These are phyloP conservation scores for Podaxis pistillaris DNA, from an alignment of 768 basidiomycete genomes.

Conservation along the genomic window DNA sequence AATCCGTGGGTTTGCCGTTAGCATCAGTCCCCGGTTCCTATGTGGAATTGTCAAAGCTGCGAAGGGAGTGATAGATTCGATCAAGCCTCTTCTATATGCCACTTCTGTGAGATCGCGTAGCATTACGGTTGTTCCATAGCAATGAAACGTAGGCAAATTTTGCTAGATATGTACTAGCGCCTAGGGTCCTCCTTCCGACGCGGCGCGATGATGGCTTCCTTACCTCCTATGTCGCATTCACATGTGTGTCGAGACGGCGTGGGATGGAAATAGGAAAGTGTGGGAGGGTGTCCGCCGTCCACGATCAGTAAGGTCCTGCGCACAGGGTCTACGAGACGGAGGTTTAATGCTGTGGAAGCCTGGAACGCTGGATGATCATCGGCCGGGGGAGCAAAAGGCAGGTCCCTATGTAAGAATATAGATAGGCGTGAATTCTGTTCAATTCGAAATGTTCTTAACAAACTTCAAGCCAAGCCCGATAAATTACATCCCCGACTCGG, in stretches of 20 bases:
- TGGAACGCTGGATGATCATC: neutral
- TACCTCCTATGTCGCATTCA: neutral
- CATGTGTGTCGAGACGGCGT: neutral
- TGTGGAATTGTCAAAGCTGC: neutral
- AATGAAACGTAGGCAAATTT: constrained; percentile 5
- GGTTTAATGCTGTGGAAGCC: neutral
- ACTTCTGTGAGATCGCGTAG: neutral
- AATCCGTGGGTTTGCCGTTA: neutral
- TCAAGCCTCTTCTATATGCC: neutral
- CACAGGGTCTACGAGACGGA: neutral
- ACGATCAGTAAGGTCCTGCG: neutral
- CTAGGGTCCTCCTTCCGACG: neutral
- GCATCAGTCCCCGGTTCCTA: neutral
- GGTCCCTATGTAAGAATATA: neutral
- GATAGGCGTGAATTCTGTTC: neutral
- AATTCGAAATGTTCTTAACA: neutral
- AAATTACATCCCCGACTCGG: neutral
- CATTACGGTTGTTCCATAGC: neutral
- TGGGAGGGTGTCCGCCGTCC: neutral
- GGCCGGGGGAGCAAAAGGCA: neutral
- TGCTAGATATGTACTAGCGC: constrained; percentile 11
- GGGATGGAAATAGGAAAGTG: neutral
- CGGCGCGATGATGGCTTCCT: neutral
- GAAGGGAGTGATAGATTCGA: constrained; percentile 1
- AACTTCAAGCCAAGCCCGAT: neutral